phyloP scores from a whole-genome alignment of 2,329 filamentous ascomycete genomes.

The Hypoxylon sp. region DNA sequence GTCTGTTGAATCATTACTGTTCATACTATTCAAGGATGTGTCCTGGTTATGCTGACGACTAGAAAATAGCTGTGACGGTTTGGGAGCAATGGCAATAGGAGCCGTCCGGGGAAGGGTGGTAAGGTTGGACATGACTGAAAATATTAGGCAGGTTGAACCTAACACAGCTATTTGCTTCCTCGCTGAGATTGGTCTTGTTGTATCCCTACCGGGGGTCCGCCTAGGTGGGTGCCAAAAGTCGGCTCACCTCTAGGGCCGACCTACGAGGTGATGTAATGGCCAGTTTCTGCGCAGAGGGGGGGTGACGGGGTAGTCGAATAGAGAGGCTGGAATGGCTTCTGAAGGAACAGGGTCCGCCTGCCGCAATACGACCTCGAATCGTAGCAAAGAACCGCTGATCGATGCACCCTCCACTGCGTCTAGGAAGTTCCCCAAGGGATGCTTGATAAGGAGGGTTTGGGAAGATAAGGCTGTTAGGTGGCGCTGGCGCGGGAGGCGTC shows the following conservation, averaged over 20 bases:
- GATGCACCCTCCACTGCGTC: conserved; percentile 39
- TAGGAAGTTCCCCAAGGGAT: conserved; percentile 27
- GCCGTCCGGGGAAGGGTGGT: conserved; percentile 70
- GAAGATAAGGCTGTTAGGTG: conserved; percentile 46
- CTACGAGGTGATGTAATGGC: conserved; percentile 37
- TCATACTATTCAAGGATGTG: conserved; percentile 64
- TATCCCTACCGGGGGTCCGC: conserved; percentile 32
- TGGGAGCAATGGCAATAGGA: conserved; percentile 75
- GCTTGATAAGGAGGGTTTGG: conserved; percentile 43
- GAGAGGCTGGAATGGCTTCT: conserved; percentile 29
- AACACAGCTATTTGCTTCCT: conserved; percentile 33
- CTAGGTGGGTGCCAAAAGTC: conserved; percentile 36
- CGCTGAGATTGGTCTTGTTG: conserved; percentile 47
- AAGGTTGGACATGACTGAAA: conserved; percentile 65
- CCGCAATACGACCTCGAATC: conserved; percentile 39
- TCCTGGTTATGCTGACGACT: conserved; percentile 65
- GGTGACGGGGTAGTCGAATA: conserved; percentile 34
- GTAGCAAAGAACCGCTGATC: conserved; percentile 42
- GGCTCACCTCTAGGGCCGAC: conserved; percentile 30
- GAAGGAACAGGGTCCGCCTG: conserved; percentile 40
- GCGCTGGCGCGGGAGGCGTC: conserved; percentile 41
- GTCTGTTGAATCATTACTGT: conserved; percentile 66
- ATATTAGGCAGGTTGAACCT: conserved; percentile 44
- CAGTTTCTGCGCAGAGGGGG: conserved; percentile 26
- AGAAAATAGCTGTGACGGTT: conserved; percentile 63